Evolutionary conservation across 169 alveolate genomes (phyloP), one percentile per base, ranked within the genome.

Genomic region (Neospora caninum): DNA sequence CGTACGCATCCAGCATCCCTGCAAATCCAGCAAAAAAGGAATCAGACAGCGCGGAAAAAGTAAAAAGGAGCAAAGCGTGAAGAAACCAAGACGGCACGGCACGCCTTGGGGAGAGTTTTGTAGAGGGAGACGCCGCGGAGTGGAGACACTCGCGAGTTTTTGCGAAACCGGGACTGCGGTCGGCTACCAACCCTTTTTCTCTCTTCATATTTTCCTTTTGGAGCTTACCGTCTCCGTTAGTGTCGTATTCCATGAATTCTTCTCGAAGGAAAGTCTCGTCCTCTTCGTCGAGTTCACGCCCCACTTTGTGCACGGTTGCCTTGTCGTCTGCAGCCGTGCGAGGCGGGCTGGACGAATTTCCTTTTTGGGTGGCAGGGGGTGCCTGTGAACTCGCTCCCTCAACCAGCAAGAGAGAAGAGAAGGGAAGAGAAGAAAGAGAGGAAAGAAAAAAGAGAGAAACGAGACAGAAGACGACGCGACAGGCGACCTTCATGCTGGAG

Each of bases 1-100:
- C 89, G 64, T 41, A 82, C 64, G 89, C 89, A 49, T 82, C 89
- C 36, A 82, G 67, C 89, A 82, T 38, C 36, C 89, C 89, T 82
- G 89, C 2, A 27, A 18, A 42, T 1, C 22, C 54, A 1, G 41
- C 9, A 42, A 18, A n/a, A 73, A 73, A 22, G 27, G 10, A 6
- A 22, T 13, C 9, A 69, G 7, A 69, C 9, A 22, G 64, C 18
- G 18, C 64, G 64, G 73, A 22, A 27, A 64, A 7, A 64, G 34
- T 13, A 13, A 49, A 29, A 64, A 64, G 31, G 73, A 64, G 7
- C 1, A 13, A 22, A 27, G 73, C 73, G 73, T 27, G 73, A 22
- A 1, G 31, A 16, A 29, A 64, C 64, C 64, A 27, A 16, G n/a
- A 27, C n/a, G 20, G 73, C 73, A 27, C n/a, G n/a, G n/a, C n/a